phyloP scores from a whole-genome alignment of 2,329 filamentous ascomycete genomes.

The Aspergillus caelatus region DNA sequence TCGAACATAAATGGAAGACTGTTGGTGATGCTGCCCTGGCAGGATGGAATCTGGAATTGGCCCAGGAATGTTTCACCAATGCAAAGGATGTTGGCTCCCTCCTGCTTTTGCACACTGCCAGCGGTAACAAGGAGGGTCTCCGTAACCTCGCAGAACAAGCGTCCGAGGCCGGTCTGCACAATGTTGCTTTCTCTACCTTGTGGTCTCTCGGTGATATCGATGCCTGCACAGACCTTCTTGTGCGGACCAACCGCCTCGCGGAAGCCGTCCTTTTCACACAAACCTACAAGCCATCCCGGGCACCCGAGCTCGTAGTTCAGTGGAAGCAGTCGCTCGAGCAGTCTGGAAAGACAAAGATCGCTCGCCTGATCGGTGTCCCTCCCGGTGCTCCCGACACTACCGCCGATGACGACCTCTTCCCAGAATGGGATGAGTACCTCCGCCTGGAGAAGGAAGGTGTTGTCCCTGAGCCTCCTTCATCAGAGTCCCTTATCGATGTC shows the following conservation, averaged over 20 bases:
- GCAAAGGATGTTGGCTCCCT: conserved; percentile 89
- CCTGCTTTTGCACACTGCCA: conserved; percentile 84
- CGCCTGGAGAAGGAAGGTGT: conserved; percentile 74
- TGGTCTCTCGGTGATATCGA: conserved; percentile 86
- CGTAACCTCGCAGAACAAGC: conserved; percentile 73
- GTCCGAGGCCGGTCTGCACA: conserved; percentile 76
- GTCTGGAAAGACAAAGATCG: conserved; percentile 80
- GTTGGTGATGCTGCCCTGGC: conserved; percentile 88
- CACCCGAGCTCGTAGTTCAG: conserved; percentile 66
- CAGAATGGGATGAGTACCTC: conserved; percentile 92
- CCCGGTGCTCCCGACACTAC: conserved; percentile 64
- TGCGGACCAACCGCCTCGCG: conserved; percentile 74
- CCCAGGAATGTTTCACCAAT: conserved; percentile 89
- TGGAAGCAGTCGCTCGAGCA: conserved; percentile 89
- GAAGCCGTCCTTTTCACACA: conserved; percentile 92
- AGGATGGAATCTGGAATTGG: conserved; percentile 83
- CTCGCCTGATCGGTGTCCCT: conserved; percentile 80
- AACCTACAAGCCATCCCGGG: conserved; percentile 86
- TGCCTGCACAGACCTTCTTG: conserved; percentile 77
- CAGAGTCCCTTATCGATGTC: conserved; percentile 47
- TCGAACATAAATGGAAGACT: conserved; percentile 97
- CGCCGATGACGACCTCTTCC: conserved; percentile 80
- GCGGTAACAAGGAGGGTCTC: conserved; percentile 75
- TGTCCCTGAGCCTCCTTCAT: conserved; percentile 41
- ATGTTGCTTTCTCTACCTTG: conserved; percentile 86